Conservation (phyloP, 2,329 filamentous ascomycete species). For the Delphinella strobiligena region DNA sequence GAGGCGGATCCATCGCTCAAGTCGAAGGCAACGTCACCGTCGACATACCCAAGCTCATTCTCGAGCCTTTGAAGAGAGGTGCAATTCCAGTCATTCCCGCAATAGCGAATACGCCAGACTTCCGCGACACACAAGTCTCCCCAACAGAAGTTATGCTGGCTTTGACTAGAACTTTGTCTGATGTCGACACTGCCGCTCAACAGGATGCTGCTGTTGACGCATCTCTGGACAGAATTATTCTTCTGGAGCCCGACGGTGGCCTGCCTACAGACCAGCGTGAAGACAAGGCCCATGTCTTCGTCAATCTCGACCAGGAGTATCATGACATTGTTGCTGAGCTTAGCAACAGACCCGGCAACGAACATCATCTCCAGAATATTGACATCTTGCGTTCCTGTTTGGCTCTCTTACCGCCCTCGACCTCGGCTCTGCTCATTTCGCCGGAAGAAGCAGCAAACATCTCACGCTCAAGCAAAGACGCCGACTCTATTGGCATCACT, state of each 20-base stretch:
- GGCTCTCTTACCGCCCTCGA: conserved; percentile 65
- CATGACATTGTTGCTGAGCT: conserved; percentile 50
- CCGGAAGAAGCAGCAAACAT: conserved; percentile 67
- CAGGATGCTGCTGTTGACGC: conserved; percentile 26
- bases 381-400: conserved; percentile 58
- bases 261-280: conserved; percentile 54
- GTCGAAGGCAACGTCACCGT: conserved; percentile 27
- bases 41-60: conserved; percentile 39
- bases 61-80: conserved; percentile 54
- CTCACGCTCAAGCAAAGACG: conserved; percentile 16
- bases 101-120: conserved; percentile 45
- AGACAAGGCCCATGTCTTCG: conserved; percentile 64
- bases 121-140: conserved; percentile 36
- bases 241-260: conserved; percentile 77
- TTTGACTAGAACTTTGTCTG: conserved; percentile 63
- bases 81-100: conserved; percentile 59
- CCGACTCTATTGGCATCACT: conserved; percentile 30
- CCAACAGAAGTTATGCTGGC: conserved; percentile 61
- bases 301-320: conserved; percentile 91
- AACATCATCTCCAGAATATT: conserved; percentile 56
- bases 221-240: conserved; percentile 70
- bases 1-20: conserved; percentile 20
- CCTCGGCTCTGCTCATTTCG: conserved; percentile 81
- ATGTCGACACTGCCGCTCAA: conserved; percentile 33
- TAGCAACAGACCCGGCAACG: conserved; percentile 13